phyloP scores from a whole-genome alignment of 1,284 basidiomycete species.

The Phaffia rhodozyma region DNA sequence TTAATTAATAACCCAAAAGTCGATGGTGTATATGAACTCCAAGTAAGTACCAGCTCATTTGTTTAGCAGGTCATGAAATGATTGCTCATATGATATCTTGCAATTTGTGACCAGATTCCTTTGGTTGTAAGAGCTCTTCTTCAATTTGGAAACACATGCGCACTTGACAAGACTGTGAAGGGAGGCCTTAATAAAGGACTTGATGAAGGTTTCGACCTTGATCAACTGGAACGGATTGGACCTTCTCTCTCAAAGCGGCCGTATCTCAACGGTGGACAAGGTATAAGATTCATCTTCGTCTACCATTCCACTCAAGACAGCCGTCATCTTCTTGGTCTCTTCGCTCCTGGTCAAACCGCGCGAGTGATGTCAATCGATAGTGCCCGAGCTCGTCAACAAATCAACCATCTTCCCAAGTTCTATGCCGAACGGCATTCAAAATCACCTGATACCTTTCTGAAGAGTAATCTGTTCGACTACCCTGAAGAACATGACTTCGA shows the following conservation, averaged over 20 bases:
- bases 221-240: constrained; percentile 58
- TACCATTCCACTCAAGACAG: constrained; percentile 71
- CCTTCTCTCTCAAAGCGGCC: constrained; percentile 49
- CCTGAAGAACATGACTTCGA: constrained; percentile 57
- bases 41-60: constrained; percentile 43
- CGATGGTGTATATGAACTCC: constrained; percentile 87
- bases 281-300: constrained; percentile 77
- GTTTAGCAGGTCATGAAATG: not conserved
- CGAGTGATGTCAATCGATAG: constrained; percentile 85
- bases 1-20: constrained; percentile 89
- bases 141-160: constrained; percentile 72
- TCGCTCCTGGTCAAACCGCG: constrained; percentile 58
- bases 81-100: not conserved
- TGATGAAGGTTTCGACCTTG: constrained; percentile 71
- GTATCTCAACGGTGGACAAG: constrained; percentile 64
- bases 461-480: constrained; percentile 48
- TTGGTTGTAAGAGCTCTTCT: constrained; percentile 72
- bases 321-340: constrained; percentile 83
- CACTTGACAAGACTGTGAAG: constrained; percentile 48
- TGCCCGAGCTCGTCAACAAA: constrained; percentile 67
- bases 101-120: constrained; percentile 50
- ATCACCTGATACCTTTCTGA: constrained; percentile 25
- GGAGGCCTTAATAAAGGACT: constrained; percentile 75
- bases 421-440: constrained; percentile 49
- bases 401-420: constrained; percentile 60